Evolutionary conservation across 441 rosid genomes (phyloP), one percentile per base, ranked within the genome.

Genomic region (Pelargonium exstipulatum): DNA sequence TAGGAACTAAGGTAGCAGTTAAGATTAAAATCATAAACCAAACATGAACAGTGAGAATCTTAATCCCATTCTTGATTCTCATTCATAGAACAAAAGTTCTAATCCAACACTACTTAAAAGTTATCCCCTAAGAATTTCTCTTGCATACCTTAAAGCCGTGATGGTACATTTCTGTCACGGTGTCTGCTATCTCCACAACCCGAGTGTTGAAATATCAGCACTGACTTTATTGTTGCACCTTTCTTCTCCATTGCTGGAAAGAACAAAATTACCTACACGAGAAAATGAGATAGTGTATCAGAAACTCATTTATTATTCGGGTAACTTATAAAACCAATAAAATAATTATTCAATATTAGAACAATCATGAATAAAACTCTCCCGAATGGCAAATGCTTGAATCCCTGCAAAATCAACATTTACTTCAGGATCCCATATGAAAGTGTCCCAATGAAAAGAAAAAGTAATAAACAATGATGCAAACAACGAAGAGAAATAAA

Each of bases 371-470:
- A 64, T 24, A 24, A 82, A 83, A 83, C 75, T 80, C 83, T 82
- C 87, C 86, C 69, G 82, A 82, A 68, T 77, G 71, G 82, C 85
- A 81, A 81, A 16, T 43, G 22, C 58, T 81, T 83, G 74, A 75
- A 78, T 57, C 78, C 95, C 95, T 88, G 92, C 95, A 92, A 87
- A 90, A 87, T 76, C 71, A 85, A 71, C 78, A 85, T 71, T 76
- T 35, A 80, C 64, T 69, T 82, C 80, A 84, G 83, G 77, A 78
- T 60, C 76, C 14, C 70, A 22, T 64, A 48, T 17, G 79, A 37
- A 67, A 76, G 80, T 69, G 65, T 69, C 73, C 71, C 62, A 55
- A 71, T 29, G 42, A 72, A 84, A 16, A 10, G 63, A 1, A 32
- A n/a, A 78, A 74, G 8, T 40, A 68, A 53, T 20, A 73, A 67